Conservation (phyloP, 225 moss, liverwort and hornwort genomes). For the Takakia lepidozioides region DNA sequence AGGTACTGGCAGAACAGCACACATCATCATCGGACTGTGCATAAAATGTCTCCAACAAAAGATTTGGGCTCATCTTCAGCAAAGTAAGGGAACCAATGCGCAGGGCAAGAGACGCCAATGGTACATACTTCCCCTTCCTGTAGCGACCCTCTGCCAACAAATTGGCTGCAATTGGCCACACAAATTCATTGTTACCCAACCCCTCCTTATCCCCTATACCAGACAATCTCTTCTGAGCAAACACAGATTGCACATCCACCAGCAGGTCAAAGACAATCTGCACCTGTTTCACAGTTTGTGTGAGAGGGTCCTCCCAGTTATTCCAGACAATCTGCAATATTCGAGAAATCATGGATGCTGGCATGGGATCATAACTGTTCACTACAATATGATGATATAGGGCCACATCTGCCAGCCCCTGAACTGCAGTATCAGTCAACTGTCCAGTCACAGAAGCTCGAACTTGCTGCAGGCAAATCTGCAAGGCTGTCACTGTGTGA, state of each 20-base stretch:
- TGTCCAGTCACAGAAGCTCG: constrained; percentile 74
- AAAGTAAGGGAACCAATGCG: constrained; percentile 78
- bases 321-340: constrained; percentile 91
- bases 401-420: constrained; percentile 26
- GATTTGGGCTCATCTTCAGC: constrained; percentile 65
- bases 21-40: constrained; percentile 97
- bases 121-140: constrained; percentile 94
- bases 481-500: constrained; percentile 88
- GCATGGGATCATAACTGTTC: constrained; percentile 52
- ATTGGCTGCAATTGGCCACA: constrained; percentile 69
- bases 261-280: constrained; percentile 94
- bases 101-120: constrained; percentile 71
- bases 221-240: constrained; percentile 15
- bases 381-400: constrained; percentile 21
- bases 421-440: constrained; percentile 44
- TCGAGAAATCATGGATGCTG: constrained; percentile 44
- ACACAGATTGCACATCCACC: constrained; percentile 77
- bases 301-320: constrained; percentile 99
- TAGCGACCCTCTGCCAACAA: constrained; percentile 88
- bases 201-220: constrained; percentile 7
- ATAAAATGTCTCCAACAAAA: constrained; percentile 76
- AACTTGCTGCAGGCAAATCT: constrained; percentile 96
- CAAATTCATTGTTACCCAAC: constrained; percentile 39
- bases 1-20: constrained; percentile 89
- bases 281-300: constrained; percentile 98